Percentiles rank a stretch among this genome's conserved stretches.
These are phyloP conservation scores for Yamadazyma kanchanaburiensis DNA, from an alignment of 1,139 yeast species.

Conservation along the genomic window DNA sequence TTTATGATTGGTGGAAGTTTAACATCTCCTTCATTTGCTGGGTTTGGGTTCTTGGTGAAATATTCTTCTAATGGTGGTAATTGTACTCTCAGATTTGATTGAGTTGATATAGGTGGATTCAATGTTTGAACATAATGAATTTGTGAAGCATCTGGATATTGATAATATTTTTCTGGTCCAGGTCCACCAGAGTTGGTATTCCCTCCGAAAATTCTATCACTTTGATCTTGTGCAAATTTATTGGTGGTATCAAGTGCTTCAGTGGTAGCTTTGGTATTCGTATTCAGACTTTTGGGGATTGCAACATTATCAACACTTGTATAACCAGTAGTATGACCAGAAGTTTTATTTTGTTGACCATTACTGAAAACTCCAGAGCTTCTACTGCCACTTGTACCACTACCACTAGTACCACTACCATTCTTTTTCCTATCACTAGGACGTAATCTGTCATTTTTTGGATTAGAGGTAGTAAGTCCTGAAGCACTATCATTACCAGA, in stretches of 20 bases:
- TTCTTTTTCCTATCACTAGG: not conserved
- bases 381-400: slow-evolving; percentile 1
- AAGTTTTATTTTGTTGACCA: not conserved
- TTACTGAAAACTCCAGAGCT: slow-evolving; percentile 6
- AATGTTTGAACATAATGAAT: slow-evolving; percentile 12
- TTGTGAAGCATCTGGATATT: slow-evolving; percentile 23
- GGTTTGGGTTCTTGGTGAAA: slow-evolving; percentile 6
- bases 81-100: slow-evolving; percentile 6
- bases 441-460: not conserved
- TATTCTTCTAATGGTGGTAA: slow-evolving; percentile 18
- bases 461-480: not conserved
- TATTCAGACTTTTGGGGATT: no score
- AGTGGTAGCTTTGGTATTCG: not conserved
- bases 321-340: slow-evolving; percentile 5
- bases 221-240: slow-evolving; percentile 16
- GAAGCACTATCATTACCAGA: slow-evolving; percentile 1
- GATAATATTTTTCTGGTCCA: slow-evolving; percentile 20
- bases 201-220: slow-evolving; percentile 16
- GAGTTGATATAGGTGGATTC: slow-evolving; percentile 1
- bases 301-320: slow-evolving; percentile 7
- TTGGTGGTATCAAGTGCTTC: slow-evolving; percentile 9
- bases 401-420: slow-evolving; percentile 1
- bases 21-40: slow-evolving; percentile 5
- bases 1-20: slow-evolving; percentile 16
- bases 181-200: slow-evolving; percentile 4